phyloP scores from a whole-genome alignment of 108 stramenopile genomes.

The Cyclotella sp. region DNA sequence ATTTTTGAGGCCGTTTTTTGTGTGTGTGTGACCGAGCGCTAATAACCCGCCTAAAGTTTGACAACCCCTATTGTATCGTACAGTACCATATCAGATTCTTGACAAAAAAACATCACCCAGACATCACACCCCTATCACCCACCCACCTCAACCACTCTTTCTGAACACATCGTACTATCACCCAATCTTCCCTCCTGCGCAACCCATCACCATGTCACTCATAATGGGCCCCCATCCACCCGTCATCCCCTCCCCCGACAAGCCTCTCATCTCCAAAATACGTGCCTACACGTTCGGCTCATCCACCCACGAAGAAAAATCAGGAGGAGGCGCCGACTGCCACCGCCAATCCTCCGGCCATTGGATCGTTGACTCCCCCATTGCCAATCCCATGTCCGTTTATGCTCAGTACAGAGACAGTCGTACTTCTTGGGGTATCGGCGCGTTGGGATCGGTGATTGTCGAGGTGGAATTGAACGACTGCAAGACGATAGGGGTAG shows the following conservation, averaged over 20 bases:
- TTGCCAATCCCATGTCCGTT: constrained; percentile 65
- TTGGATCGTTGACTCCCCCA: constrained; percentile 69
- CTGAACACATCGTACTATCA: no score
- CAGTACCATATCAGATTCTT: no score
- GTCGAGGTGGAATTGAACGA: constrained; percentile 68
- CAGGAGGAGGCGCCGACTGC: constrained; percentile 69
- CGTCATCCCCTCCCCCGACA: constrained; percentile 24
- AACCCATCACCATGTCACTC: constrained; percentile 28
- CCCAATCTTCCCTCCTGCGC: neutral
- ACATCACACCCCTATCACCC: no score
- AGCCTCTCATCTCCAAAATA: constrained; percentile 19
- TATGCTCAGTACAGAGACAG: constrained; percentile 58
- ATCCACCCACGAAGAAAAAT: constrained; percentile 52
- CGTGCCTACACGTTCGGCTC: constrained; percentile 59
- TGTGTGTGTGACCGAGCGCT: no score
- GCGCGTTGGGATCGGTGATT: constrained; percentile 64
- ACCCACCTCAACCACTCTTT: no score
- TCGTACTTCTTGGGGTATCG: constrained; percentile 72
- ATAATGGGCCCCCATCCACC: constrained; percentile 42
- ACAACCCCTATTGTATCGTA: no score
- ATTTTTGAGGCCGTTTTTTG: no score
- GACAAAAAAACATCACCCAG: no score
- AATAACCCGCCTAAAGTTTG: no score
- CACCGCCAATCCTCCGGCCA: constrained; percentile 63
- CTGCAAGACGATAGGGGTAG: constrained; percentile 53